phyloP scores from a whole-genome alignment of 495 filamentous ascomycete species.

The Cairneyella variabilis region DNA sequence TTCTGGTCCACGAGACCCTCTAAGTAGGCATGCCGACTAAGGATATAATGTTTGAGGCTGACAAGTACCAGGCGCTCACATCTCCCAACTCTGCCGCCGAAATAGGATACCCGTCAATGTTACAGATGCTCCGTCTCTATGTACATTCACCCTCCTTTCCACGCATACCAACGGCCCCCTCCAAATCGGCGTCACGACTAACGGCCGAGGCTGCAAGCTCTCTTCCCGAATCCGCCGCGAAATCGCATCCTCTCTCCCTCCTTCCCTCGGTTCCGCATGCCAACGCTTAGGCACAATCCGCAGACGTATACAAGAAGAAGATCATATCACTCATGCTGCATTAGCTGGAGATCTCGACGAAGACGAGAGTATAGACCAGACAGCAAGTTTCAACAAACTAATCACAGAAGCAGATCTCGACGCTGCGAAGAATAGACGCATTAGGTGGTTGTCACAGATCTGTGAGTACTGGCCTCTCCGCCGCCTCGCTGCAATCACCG shows the following conservation, averaged over 20 bases:
- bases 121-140: conserved; percentile 80
- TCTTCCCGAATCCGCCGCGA: conserved; percentile 87
- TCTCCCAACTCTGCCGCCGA: conserved; percentile 71
- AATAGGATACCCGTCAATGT: conserved; percentile 92
- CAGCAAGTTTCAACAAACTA: conserved; percentile 79
- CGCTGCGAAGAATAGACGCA: conserved; percentile 72
- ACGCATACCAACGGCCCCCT: conserved; percentile 87
- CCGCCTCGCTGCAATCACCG: conserved; percentile 71
- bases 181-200: conserved; percentile 94
- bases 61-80: conserved; percentile 47
- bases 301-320: conserved; percentile 74
- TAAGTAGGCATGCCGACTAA: conserved; percentile 36
- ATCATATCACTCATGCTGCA: conserved; percentile 48
- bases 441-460: conserved; percentile 92
- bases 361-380: conserved; percentile 81
- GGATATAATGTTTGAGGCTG: background rate
- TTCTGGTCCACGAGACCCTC: conserved; percentile 45
- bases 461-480: conserved; percentile 98
- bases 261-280: conserved; percentile 79
- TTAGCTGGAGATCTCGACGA: conserved; percentile 53
- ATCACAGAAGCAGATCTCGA: conserved; percentile 68
- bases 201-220: conserved; percentile 91
- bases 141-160: conserved; percentile 84
- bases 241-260: conserved; percentile 73
- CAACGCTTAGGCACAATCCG: conserved; percentile 74